Percentiles rank a stretch among this genome's conserved stretches.
Conservation (phyloP, 1,284 basidiomycete genomes). For the Moesziomyces sp. region DNA sequence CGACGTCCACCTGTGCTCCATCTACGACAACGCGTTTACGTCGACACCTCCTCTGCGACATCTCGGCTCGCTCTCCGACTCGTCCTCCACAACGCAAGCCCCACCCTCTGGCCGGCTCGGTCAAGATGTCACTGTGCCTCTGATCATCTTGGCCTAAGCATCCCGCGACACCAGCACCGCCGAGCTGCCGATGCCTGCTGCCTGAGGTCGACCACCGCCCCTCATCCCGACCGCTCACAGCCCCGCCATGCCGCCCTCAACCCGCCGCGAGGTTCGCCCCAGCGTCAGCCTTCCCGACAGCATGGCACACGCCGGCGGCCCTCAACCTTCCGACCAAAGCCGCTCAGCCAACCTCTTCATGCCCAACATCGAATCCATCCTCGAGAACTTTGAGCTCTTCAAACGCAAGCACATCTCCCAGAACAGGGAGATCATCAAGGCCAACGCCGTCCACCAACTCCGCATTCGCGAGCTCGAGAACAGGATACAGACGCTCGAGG, state of each 20-base stretch:
- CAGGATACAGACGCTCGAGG: conserved; percentile 55
- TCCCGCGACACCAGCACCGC: too few relatives aligned
- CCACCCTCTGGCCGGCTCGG: too few relatives aligned
- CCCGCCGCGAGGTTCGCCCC: conserved; percentile 42
- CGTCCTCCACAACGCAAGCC: too few relatives aligned
- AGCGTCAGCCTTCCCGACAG: conserved; percentile 43
- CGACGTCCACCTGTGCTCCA: too few relatives aligned
- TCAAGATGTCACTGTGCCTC: too few relatives aligned
- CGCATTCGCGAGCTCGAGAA: conserved; percentile 63
- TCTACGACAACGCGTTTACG: too few relatives aligned
- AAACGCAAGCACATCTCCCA: conserved; percentile 66
- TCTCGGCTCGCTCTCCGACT: too few relatives aligned
- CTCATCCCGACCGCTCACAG: background rate
- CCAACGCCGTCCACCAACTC: conserved; percentile 56
- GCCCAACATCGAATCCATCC: conserved; percentile 59
- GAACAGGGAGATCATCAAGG: conserved; percentile 65
- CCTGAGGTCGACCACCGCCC: background rate
- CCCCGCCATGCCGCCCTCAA: conserved; percentile 37
- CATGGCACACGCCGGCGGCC: conserved; percentile 1
- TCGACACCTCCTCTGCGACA: too few relatives aligned
- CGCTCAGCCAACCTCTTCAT: conserved; percentile 32
- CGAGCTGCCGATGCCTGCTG: too few relatives aligned
- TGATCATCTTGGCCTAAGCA: too few relatives aligned
- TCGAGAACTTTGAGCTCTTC: conserved; percentile 63
- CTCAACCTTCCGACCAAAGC: conserved; percentile 28